Evolutionary conservation across 129 eudicot genomes (phyloP).

Genomic region (Pittosporum tobira): DNA sequence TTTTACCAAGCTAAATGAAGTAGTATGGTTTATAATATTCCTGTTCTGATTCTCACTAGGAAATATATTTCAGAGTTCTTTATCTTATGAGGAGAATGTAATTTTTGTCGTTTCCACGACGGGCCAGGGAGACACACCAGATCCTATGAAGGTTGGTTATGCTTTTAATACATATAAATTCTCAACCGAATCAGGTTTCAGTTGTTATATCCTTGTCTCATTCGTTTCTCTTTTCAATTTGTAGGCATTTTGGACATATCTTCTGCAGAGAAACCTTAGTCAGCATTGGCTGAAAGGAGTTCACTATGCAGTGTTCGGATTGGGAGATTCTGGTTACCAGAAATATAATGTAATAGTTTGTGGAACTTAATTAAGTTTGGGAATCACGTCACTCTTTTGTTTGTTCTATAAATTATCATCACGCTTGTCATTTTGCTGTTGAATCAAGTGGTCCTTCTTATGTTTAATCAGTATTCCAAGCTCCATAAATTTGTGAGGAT

Average conservation of each 20-base stretch:
- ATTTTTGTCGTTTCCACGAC: slow-evolving; percentile 94
- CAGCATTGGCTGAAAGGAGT: slow-evolving; percentile 63
- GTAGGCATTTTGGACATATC: slow-evolving; percentile 79
- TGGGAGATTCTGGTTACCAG: slow-evolving; percentile 96
- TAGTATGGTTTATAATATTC: no score
- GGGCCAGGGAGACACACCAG: slow-evolving; percentile 94
- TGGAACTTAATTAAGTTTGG: not conserved
- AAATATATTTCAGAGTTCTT: slow-evolving; percentile 39
- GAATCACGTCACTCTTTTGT: slow-evolving; percentile 9
- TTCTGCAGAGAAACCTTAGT: slow-evolving; percentile 64
- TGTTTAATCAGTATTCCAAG: not conserved
- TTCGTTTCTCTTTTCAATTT: slow-evolving; percentile 4
- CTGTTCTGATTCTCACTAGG: slow-evolving; percentile 15
- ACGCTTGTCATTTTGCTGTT: not conserved
- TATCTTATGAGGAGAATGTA: slow-evolving; percentile 41
- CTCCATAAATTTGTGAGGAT: not conserved
- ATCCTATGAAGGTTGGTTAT: slow-evolving; percentile 73
- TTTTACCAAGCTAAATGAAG: no score
- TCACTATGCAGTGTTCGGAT: slow-evolving; percentile 81
- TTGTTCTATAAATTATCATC: slow-evolving; percentile 1
- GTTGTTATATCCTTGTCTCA: slow-evolving; percentile 1
- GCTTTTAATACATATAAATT: not conserved
- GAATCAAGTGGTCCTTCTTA: not conserved
- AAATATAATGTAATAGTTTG: slow-evolving; percentile 71
- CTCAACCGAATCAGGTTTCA: slow-evolving; percentile 1